Conservation (phyloP, 768 basidiomycete species). For the Russula lepida region DNA sequence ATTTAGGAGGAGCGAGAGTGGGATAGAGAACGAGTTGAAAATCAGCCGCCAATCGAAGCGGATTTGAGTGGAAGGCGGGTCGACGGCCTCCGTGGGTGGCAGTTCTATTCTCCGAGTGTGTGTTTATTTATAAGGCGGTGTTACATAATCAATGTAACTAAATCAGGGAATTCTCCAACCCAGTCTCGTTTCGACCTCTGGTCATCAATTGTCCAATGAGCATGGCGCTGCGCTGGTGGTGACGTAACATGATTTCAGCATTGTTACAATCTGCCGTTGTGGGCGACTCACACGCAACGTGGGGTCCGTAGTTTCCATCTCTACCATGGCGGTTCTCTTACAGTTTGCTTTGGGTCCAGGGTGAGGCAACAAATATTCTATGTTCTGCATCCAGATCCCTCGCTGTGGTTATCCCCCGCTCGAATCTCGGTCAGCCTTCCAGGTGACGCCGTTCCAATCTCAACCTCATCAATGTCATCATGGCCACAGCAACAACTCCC, state of each 20-base stretch:
- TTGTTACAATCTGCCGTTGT: constrained; percentile 6
- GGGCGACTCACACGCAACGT: constrained; percentile 2
- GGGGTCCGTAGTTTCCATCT: constrained; percentile 3
- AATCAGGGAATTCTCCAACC: constrained; percentile 10
- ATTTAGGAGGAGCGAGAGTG: constrained; percentile 14
- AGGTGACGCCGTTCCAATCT: neutral
- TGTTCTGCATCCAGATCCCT: neutral
- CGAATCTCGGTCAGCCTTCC: neutral
- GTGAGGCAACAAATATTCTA: neutral
- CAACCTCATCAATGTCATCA: neutral
- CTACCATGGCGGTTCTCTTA: neutral
- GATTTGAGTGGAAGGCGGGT: constrained; percentile 19
- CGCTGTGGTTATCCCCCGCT: neutral
- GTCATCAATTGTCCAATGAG: neutral
- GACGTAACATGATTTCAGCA: neutral
- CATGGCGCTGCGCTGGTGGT: neutral
- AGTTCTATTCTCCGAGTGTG: constrained; percentile 14
- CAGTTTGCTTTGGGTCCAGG: neutral
- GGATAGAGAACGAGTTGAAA: constrained; percentile 8
- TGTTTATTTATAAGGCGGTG: neutral
- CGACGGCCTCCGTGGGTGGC: constrained; percentile 16
- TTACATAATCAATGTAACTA: constrained; percentile 13
- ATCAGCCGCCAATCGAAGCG: constrained; percentile 18
- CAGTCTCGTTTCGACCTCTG: no score
- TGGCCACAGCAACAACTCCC: constrained; percentile 3